Evolutionary conservation across 129 eudicot species (phyloP).

Genomic region (Gnaphalium uliginosum): DNA sequence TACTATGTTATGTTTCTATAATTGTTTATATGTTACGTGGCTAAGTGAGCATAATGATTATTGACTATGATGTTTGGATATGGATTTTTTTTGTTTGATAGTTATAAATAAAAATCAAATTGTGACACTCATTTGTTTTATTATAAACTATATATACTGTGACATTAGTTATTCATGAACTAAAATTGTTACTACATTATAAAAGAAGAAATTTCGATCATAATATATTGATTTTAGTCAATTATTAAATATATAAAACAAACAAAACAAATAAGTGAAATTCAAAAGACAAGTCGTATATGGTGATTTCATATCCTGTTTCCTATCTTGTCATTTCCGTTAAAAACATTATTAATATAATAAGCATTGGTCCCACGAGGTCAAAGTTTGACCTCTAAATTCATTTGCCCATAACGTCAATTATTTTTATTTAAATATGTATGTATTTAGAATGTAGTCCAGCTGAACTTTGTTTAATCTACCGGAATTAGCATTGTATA

Average conservation of each 20-base stretch:
- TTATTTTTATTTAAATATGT: no score
- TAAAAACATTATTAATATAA: conserved; percentile 4
- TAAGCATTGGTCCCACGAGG: conserved; percentile 8
- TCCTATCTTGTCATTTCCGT: conserved; percentile 21
- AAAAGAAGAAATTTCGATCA: neutral
- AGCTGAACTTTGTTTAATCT: no score
- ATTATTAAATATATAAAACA: neutral
- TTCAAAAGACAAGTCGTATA: conserved; percentile 24
- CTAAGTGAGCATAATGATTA: conserved; percentile 25
- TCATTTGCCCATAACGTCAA: neutral
- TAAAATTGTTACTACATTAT: neutral
- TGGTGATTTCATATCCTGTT: conserved; percentile 34
- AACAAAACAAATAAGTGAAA: conserved; percentile 7
- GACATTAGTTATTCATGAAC: neutral
- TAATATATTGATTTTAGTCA: neutral
- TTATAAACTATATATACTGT: no score
- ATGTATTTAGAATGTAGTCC: no score
- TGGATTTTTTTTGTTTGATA: no score
- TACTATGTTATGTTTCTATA: conserved; percentile 1
- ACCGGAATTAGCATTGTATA: no score
- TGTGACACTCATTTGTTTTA: no score
- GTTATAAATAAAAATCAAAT: neutral
- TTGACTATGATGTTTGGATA: neutral
- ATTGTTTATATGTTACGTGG: conserved; percentile 4
- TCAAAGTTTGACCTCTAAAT: conserved; percentile 22